phyloP scores from a whole-genome alignment of 768 basidiomycete genomes.

The Amanita subjunquillea region DNA sequence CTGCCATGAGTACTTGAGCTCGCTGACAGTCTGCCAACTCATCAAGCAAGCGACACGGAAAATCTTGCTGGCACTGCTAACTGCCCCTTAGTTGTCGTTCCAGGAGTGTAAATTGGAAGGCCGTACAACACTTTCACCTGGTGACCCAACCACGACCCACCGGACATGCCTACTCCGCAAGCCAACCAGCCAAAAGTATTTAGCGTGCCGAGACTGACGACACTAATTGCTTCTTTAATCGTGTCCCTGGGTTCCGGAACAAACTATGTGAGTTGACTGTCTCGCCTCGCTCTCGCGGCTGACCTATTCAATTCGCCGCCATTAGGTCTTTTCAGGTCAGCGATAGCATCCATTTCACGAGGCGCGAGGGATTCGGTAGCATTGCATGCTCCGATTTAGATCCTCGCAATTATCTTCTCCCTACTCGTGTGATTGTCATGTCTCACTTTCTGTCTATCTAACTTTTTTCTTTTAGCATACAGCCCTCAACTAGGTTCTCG shows the following conservation, averaged over 20 bases:
- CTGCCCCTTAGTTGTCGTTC: no score
- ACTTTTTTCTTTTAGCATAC: conserved; percentile 42
- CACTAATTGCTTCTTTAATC: conserved; percentile 44
- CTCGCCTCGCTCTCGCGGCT: neutral
- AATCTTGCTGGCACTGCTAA: no score
- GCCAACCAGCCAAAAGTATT: conserved; percentile 11
- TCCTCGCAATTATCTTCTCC: neutral
- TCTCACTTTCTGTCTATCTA: neutral
- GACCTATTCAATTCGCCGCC: neutral
- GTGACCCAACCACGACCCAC: neutral
- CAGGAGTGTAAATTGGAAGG: neutral
- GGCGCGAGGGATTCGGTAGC: neutral
- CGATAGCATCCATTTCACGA: neutral
- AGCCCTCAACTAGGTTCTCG: conserved; percentile 78
- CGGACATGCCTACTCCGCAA: neutral
- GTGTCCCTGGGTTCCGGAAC: conserved; percentile 60
- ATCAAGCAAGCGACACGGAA: no score
- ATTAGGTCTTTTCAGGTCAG: conserved; percentile 34
- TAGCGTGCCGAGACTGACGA: conserved; percentile 32
- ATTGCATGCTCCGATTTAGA: no score
- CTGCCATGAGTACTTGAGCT: no score
- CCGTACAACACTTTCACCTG: neutral
- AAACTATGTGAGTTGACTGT: conserved; percentile 51
- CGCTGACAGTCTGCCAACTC: no score
- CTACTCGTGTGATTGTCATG: neutral